Percentiles rank a stretch among this genome's conserved stretches.
These are phyloP conservation scores for Fraxinus americana DNA, from an alignment of 257 asterid species.

Conservation along the genomic window DNA sequence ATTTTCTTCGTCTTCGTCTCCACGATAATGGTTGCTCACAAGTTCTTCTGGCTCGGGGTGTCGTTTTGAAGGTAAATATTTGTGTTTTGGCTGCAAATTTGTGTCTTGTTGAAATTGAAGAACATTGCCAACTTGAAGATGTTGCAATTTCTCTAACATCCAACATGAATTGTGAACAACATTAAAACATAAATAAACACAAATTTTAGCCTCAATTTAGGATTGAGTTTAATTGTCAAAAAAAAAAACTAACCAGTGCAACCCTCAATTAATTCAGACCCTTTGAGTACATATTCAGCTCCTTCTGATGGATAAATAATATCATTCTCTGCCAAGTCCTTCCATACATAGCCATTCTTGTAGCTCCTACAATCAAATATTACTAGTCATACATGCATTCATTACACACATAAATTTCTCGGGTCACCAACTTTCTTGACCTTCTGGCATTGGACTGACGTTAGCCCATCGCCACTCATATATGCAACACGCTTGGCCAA, in stretches of 20 bases:
- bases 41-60: slow-evolving; percentile 32
- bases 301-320: slow-evolving; percentile 75
- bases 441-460: not conserved
- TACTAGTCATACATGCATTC: not conserved
- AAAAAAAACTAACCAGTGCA: slow-evolving; percentile 35
- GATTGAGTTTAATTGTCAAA: not conserved
- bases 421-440: not conserved
- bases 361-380: slow-evolving; percentile 56
- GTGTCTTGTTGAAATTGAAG: slow-evolving; percentile 19
- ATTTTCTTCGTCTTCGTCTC: slow-evolving; percentile 22
- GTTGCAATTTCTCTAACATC: slow-evolving; percentile 49
- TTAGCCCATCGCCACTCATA: too few species aligned
- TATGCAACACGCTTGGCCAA: too few species aligned
- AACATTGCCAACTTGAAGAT: slow-evolving; percentile 33
- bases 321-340: slow-evolving; percentile 75
- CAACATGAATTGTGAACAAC: not conserved
- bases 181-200: not conserved
- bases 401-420: too few species aligned
- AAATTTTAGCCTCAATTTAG: not conserved
- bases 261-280: slow-evolving; percentile 59
- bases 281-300: slow-evolving; percentile 84
- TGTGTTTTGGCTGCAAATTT: slow-evolving; percentile 41
- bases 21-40: slow-evolving; percentile 12
- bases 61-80: slow-evolving; percentile 26
- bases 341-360: slow-evolving; percentile 93